These are phyloP conservation scores for Suhomyces taliae DNA, from an alignment of 1,139 yeast genomes.

Conservation along the genomic window DNA sequence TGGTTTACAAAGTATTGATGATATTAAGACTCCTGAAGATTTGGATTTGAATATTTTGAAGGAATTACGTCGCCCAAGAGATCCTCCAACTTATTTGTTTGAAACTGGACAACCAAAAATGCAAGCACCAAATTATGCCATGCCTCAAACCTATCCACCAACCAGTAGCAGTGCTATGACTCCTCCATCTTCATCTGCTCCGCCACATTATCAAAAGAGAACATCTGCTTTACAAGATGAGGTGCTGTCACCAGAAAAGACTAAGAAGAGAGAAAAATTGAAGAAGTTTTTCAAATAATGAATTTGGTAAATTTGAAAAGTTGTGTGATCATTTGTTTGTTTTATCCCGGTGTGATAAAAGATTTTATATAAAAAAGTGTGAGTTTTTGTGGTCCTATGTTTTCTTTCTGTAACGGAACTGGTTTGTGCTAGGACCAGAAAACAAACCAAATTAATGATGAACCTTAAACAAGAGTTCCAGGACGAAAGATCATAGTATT, in stretches of 20 bases:
- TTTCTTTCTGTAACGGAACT: too few species aligned
- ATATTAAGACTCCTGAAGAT: constrained; percentile 31
- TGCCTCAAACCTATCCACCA: constrained; percentile 7
- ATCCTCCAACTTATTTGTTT: constrained; percentile 39
- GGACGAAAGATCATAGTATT: too few species aligned
- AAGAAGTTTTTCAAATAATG: constrained; percentile 37
- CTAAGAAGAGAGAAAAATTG: constrained; percentile 37
- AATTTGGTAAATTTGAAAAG: too few species aligned
- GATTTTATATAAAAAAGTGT: too few species aligned
- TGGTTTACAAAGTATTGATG: constrained; percentile 45
- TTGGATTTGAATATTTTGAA: constrained; percentile 35
- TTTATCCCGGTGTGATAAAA: too few species aligned
- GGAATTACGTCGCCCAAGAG: constrained; percentile 24
- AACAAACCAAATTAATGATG: too few species aligned
- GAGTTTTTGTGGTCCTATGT: too few species aligned
- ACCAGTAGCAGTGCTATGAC: neutral
- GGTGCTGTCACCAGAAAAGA: constrained; percentile 20
- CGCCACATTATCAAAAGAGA: constrained; percentile 34
- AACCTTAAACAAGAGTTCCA: too few species aligned
- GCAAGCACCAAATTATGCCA: constrained; percentile 9
- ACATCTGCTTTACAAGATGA: constrained; percentile 12
- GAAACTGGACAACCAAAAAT: constrained; percentile 24
- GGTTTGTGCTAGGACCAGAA: too few species aligned
- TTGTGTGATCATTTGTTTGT: too few species aligned
- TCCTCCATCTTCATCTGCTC: constrained; percentile 12